Evolutionary conservation across 306 rosid species (phyloP).

Genomic region (Citrullus colocynthis): DNA sequence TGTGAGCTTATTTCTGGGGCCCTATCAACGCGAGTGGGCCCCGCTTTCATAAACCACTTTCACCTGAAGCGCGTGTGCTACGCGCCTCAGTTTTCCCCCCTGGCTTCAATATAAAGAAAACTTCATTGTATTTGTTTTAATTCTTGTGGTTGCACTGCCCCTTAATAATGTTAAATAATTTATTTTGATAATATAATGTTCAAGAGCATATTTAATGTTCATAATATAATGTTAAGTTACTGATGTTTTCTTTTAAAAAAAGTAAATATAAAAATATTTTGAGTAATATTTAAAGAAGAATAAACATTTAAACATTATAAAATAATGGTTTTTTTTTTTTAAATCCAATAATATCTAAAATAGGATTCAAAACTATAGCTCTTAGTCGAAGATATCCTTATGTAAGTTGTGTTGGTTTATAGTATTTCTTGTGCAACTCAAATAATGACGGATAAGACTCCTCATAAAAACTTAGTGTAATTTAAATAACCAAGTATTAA

Average conservation of each 20-base stretch:
- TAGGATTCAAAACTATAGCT: no score
- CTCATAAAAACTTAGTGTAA: no score
- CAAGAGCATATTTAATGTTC: background rate
- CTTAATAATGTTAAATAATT: background rate
- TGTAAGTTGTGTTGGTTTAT: no score
- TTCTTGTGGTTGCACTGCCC: background rate
- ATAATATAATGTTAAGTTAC: no score
- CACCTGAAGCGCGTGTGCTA: background rate
- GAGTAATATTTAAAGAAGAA: background rate
- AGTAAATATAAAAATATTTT: background rate
- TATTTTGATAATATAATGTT: background rate
- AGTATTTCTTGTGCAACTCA: no score
- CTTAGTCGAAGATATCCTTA: no score
- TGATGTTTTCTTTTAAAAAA: no score
- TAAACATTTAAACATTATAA: background rate
- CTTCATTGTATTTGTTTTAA: background rate
- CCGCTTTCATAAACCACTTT: background rate
- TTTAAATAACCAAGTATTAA: no score
- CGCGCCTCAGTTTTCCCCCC: background rate
- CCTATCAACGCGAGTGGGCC: background rate
- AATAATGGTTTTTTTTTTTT: background rate
- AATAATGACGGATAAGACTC: no score
- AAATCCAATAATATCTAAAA: no score
- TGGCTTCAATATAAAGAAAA: background rate
- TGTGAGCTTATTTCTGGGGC: background rate